Evolutionary conservation across 2,329 filamentous ascomycete species (phyloP).

Genomic region (Pochonia chlamydosporia): DNA sequence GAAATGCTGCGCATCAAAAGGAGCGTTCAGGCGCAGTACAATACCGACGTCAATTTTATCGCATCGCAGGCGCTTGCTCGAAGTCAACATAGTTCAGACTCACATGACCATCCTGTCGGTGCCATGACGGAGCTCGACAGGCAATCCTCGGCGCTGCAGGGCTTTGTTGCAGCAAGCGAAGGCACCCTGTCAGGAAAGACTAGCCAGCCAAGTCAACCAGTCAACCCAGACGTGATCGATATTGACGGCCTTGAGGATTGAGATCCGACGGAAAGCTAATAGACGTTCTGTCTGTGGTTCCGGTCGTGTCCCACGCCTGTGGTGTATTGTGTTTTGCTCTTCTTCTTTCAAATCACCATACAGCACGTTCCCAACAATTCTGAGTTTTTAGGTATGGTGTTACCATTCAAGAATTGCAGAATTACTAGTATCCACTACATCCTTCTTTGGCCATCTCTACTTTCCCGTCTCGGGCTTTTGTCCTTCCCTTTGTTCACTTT

Average conservation of each 20-base stretch:
- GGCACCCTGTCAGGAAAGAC: slow-evolving; percentile 52
- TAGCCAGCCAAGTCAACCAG: slow-evolving; percentile 34
- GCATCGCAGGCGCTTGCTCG: slow-evolving; percentile 89
- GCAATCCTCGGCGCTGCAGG: slow-evolving; percentile 79
- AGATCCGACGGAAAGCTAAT: slow-evolving; percentile 14
- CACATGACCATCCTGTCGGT: slow-evolving; percentile 52
- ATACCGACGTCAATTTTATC: slow-evolving; percentile 98
- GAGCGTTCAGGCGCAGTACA: slow-evolving; percentile 95
- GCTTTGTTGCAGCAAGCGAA: slow-evolving; percentile 84
- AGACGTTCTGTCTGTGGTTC: background rate
- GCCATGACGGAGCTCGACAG: slow-evolving; percentile 87
- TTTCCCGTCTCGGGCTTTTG: no score
- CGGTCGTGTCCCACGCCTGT: background rate
- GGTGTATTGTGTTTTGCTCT: background rate
- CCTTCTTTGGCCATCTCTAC: no score
- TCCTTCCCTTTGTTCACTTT: no score
- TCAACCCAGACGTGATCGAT: slow-evolving; percentile 83
- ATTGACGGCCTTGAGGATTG: slow-evolving; percentile 66
- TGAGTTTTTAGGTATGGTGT: no score
- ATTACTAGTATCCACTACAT: no score
- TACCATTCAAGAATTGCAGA: no score
- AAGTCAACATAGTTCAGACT: slow-evolving; percentile 57
- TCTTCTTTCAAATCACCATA: no score
- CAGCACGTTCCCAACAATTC: no score
- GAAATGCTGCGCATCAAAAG: slow-evolving; percentile 98